Conservation (phyloP, 2,329 filamentous ascomycete genomes). For the Bipolaris bicolor region DNA sequence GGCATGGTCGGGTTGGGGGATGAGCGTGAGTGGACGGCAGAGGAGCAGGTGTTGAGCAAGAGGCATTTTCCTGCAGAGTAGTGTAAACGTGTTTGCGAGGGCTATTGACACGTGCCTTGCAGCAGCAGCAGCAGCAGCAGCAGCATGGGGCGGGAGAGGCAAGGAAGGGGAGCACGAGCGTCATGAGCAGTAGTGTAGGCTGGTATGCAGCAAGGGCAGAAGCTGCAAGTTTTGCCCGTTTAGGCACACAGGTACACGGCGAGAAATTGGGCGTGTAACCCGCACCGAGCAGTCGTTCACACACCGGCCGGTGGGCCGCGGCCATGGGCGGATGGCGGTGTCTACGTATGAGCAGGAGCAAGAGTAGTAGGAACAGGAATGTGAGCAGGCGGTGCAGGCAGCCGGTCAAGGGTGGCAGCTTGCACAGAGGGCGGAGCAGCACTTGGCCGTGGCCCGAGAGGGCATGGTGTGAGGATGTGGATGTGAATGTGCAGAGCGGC, state of each 20-base stretch:
- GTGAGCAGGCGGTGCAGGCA: conserved; percentile 10
- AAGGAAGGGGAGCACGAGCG: conserved; percentile 21
- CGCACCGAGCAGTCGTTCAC: conserved; percentile 32
- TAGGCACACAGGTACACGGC: conserved; percentile 28
- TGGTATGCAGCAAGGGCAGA: conserved; percentile 29
- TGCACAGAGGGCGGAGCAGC: conserved; percentile 12
- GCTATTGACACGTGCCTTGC: conserved; percentile 34
- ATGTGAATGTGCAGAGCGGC: conserved; percentile 1
- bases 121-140: conserved; percentile 19
- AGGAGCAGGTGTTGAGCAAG: conserved; percentile 10
- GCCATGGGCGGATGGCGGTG: conserved; percentile 23
- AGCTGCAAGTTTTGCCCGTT: conserved; percentile 42
- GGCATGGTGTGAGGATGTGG: neutral
- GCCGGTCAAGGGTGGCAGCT: conserved; percentile 5
- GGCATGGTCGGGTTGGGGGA: conserved; percentile 1
- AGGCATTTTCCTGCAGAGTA: no score
- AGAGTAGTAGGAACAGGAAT: no score
- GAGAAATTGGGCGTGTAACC: conserved; percentile 33
- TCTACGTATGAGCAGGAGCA: conserved; percentile 5
- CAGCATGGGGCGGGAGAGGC: conserved; percentile 22
- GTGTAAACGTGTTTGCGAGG: neutral
- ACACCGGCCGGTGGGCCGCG: conserved; percentile 26
- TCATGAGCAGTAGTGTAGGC: conserved; percentile 20
- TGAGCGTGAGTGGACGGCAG: conserved; percentile 7
- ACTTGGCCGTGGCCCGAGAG: conserved; percentile 2